Conservation (phyloP, 192 early-diverging fungal species). For the Backusella westeae region DNA sequence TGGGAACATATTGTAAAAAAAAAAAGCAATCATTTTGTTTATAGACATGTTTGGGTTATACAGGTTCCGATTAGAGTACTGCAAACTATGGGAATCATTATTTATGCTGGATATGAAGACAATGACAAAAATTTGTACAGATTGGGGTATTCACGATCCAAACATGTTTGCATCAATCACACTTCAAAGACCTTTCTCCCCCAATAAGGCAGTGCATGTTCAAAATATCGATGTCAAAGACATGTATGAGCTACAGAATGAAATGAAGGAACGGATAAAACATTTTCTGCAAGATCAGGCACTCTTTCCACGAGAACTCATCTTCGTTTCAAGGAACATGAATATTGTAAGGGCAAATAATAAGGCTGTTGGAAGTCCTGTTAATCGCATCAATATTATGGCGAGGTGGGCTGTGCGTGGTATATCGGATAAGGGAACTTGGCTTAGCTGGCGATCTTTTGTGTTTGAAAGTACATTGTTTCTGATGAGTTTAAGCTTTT, state of each 20-base stretch:
- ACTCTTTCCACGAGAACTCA: slow-evolving; percentile 80
- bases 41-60: not conserved
- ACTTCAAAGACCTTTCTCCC: slow-evolving; percentile 64
- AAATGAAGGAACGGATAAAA: slow-evolving; percentile 69
- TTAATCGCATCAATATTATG: slow-evolving; percentile 87
- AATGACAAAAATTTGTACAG: slow-evolving; percentile 59
- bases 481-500: slow-evolving; percentile 59
- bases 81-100: slow-evolving; percentile 81
- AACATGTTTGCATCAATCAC: slow-evolving; percentile 71
- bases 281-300: slow-evolving; percentile 70
- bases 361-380: slow-evolving; percentile 78
- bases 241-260: slow-evolving; percentile 72
- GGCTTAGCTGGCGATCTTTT: slow-evolving; percentile 21
- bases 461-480: slow-evolving; percentile 60
- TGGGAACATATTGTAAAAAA: no score
- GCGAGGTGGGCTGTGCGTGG: slow-evolving; percentile 73
- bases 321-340: slow-evolving; percentile 89
- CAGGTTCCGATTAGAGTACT: slow-evolving; percentile 75
- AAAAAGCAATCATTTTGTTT: no score
- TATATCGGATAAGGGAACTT: slow-evolving; percentile 20
- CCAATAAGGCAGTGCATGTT: slow-evolving; percentile 44
- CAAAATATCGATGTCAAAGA: slow-evolving; percentile 44
- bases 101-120: slow-evolving; percentile 68
- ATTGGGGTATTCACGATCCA: slow-evolving; percentile 71
- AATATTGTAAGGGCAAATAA: slow-evolving; percentile 86